Base-by-base conservation (phyloP, 164 flowering plant species). In the Brasenia schreberi region DNA sequence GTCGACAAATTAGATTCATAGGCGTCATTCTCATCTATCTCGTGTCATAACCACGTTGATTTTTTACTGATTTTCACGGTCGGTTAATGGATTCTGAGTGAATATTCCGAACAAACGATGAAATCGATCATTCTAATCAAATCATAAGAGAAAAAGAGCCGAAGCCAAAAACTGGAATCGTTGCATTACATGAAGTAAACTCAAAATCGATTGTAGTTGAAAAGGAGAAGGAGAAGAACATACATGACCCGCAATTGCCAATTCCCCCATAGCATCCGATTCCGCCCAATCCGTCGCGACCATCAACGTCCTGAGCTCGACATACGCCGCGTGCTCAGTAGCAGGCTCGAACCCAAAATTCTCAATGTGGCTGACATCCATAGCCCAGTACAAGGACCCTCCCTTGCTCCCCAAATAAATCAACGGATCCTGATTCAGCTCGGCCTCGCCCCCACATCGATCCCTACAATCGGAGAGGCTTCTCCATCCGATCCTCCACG, bases 211-310 rank as follows among this genome's bases (percentile, higher is more conserved):
- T 1, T 12, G 14, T 45, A 2, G n/a, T 11, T 9, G n/a, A 17
- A 60, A 60, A 2, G n/a, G 6, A 60, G 7, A 7, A 60, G 9
- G n/a, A 6, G n/a, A 17, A 60, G n/a, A 6, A 78, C 94, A 82
- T 75, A 93, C 97, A 82, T 89, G 92, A 61, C 98, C 98, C 64
- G 95, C 98, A 74, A 94, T 74, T 27, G 98, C 93, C 77, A 94
- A 76, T 7, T 94, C 83, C 56, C 77, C 88, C 98, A 90, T 85
- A 9, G 85, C 82, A 0, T n/a, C 19, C 11, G 64, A 66, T 77
- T 90, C 80, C 16, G 81, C 77, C 97, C 97, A 94, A 82, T 90
- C 95, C 12, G 98, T 84, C 0, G 98, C 98, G 64, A 94, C 95
- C 98, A 90, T 94, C 52, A 94, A 72, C 33, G 96, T 90, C 77